A percentile compares a stretch with the other conserved stretches of the same genome.
These are phyloP conservation scores for Postia placenta DNA, from an alignment of 768 basidiomycete species.

Conservation along the genomic window DNA sequence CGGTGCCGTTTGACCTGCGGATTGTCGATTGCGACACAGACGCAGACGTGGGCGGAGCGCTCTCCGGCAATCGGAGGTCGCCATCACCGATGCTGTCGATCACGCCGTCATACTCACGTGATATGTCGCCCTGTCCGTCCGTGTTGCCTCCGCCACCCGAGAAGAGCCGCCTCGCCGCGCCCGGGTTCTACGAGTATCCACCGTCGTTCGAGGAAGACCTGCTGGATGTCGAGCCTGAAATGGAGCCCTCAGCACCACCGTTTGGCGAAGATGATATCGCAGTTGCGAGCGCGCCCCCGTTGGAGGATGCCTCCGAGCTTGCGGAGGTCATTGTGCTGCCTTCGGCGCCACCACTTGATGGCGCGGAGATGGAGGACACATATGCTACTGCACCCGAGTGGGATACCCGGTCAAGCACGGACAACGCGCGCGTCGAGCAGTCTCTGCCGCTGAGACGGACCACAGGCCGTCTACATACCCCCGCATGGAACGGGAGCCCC, in stretches of 20 bases:
- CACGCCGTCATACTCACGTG: conserved; percentile 15
- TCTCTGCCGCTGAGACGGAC: neutral
- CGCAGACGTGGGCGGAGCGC: conserved; percentile 2
- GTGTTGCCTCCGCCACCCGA: conserved; percentile 20
- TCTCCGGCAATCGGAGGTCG: neutral
- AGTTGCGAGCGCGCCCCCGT: conserved; percentile 5
- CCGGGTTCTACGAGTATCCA: conserved; percentile 23
- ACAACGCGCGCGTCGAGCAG: neutral
- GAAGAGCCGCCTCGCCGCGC: conserved; percentile 17
- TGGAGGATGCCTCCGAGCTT: neutral
- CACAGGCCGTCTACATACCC: neutral
- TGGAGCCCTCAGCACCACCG: conserved; percentile 18
- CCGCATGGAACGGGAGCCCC: neutral
- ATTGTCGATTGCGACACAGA: conserved; percentile 8
- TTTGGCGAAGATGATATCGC: conserved; percentile 9
- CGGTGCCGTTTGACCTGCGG: conserved; percentile 4
- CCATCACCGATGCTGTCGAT: neutral
- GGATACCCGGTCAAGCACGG: neutral
- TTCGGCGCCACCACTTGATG: conserved; percentile 1
- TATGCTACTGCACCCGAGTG: neutral
- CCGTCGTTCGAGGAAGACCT: conserved; percentile 22
- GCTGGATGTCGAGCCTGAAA: conserved; percentile 10
- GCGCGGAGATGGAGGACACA: neutral
- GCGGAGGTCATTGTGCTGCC: neutral
- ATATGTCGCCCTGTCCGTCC: conserved; percentile 6